These are phyloP conservation scores for Saksenaea vasiformis DNA, from an alignment of 371 early-diverging fungal species.

Conservation along the genomic window DNA sequence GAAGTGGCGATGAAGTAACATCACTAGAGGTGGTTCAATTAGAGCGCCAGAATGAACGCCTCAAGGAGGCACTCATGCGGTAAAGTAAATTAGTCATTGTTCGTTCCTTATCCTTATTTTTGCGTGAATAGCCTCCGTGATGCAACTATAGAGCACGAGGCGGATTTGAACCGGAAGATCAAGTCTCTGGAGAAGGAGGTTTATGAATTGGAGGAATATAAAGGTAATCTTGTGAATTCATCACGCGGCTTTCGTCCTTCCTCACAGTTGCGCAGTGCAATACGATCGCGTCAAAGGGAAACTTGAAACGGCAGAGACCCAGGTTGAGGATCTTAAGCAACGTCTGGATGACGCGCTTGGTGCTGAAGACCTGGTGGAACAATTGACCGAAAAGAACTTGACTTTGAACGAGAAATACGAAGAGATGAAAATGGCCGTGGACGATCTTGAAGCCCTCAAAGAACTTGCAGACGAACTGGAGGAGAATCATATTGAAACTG, in stretches of 20 bases:
- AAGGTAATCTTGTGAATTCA: constrained; percentile 9
- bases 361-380: constrained; percentile 81
- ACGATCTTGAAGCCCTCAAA: constrained; percentile 88
- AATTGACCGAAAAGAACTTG: constrained; percentile 79
- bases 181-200: constrained; percentile 74
- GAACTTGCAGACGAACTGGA: constrained; percentile 92
- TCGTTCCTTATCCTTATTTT: not conserved
- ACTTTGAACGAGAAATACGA: constrained; percentile 74
- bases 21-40: constrained; percentile 69
- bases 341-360: constrained; percentile 82
- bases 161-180: constrained; percentile 66
- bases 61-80: constrained; percentile 84
- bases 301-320: constrained; percentile 60
- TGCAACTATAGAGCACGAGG: constrained; percentile 73
- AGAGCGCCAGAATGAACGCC: constrained; percentile 82
- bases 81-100: constrained; percentile 31
- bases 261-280: constrained; percentile 36
- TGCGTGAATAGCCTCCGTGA: constrained; percentile 69
- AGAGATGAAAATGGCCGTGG: constrained; percentile 74
- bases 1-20: constrained; percentile 40
- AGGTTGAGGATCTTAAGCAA: constrained; percentile 82
- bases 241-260: not conserved
- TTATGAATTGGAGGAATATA: constrained; percentile 56
- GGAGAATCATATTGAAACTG: constrained; percentile 85
- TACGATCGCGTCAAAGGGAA: constrained; percentile 59